Conservation (phyloP, 495 filamentous ascomycete genomes). For the Penicillium roqueforti region DNA sequence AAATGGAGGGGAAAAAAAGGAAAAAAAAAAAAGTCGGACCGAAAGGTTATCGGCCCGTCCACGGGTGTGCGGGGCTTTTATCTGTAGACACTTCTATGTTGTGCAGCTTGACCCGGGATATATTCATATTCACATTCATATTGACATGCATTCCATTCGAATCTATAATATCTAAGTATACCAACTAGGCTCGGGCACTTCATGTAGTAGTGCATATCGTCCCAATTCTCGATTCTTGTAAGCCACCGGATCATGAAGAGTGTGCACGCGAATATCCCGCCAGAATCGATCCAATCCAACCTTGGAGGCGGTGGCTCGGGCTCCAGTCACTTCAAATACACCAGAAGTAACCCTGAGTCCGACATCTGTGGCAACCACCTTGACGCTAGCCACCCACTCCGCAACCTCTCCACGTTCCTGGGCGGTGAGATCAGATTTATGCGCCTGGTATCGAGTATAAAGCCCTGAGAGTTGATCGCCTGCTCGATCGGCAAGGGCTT, state of each 20-base stretch:
- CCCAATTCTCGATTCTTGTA: slow-evolving; percentile 59
- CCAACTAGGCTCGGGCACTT: slow-evolving; percentile 54
- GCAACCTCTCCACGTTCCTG: slow-evolving; percentile 52
- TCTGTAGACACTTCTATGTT: background rate
- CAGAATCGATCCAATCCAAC: slow-evolving; percentile 58
- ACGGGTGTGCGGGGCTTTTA: background rate
- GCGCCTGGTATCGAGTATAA: slow-evolving; percentile 33
- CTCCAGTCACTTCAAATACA: slow-evolving; percentile 57
- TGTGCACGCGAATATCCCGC: slow-evolving; percentile 58
- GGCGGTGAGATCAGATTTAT: slow-evolving; percentile 38
- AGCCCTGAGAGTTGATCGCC: slow-evolving; percentile 41
- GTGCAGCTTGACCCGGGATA: background rate
- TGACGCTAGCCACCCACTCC: slow-evolving; percentile 56
- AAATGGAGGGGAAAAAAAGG: background rate
- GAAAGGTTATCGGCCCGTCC: background rate
- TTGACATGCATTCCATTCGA: background rate
- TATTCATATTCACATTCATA: background rate
- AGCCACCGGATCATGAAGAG: slow-evolving; percentile 58
- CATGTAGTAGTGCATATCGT: slow-evolving; percentile 46
- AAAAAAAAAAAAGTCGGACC: background rate
- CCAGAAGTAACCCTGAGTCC: slow-evolving; percentile 51
- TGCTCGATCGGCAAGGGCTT: slow-evolving; percentile 51
- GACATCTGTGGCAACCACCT: slow-evolving; percentile 56
- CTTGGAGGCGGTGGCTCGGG: slow-evolving; percentile 48
- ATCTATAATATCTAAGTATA: slow-evolving; percentile 42